phyloP scores from a whole-genome alignment of 805 yeast genomes.

The Sugiyamaella valdiviana region DNA sequence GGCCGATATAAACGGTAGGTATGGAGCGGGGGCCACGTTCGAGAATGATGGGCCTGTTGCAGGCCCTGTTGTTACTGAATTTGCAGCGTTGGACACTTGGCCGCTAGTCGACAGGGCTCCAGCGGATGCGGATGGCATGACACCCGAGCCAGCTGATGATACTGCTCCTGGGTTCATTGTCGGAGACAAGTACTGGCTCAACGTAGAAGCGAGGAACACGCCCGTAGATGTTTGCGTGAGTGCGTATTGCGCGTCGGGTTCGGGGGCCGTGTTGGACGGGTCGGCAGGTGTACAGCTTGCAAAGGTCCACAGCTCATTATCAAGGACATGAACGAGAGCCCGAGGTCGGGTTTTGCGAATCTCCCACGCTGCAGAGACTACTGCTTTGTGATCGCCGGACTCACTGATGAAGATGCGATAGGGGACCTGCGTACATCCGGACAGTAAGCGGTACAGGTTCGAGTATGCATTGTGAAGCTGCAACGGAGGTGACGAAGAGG shows the following conservation, averaged over 20 bases:
- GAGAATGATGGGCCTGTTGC: background rate
- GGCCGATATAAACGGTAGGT: slow-evolving; percentile 22
- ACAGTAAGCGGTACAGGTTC: slow-evolving; percentile 4
- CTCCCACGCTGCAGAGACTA: slow-evolving; percentile 24
- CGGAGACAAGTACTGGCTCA: slow-evolving; percentile 12
- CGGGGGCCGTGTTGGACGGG: slow-evolving; percentile 13
- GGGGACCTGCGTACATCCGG: slow-evolving; percentile 16
- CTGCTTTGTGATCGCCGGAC: slow-evolving; percentile 7
- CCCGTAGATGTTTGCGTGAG: slow-evolving; percentile 27
- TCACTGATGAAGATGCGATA: slow-evolving; percentile 23
- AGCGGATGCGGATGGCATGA: background rate
- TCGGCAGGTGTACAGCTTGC: slow-evolving; percentile 11
- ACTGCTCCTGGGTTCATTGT: slow-evolving; percentile 1
- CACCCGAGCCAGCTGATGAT: background rate
- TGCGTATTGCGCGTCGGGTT: slow-evolving; percentile 14
- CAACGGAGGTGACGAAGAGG: background rate
- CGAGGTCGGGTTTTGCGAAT: slow-evolving; percentile 17
- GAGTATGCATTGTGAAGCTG: slow-evolving; percentile 2
- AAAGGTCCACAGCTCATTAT: slow-evolving; percentile 28
- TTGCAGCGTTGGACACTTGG: background rate
- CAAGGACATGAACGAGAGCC: slow-evolving; percentile 19
- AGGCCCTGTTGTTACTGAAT: background rate
- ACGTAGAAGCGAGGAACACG: slow-evolving; percentile 22
- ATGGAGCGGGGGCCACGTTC: slow-evolving; percentile 16
- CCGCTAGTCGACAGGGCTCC: background rate